A percentile compares a stretch with the other conserved stretches of the same genome.
Conservation (phyloP, 805 yeast species). For the Lipomyces kockii region DNA sequence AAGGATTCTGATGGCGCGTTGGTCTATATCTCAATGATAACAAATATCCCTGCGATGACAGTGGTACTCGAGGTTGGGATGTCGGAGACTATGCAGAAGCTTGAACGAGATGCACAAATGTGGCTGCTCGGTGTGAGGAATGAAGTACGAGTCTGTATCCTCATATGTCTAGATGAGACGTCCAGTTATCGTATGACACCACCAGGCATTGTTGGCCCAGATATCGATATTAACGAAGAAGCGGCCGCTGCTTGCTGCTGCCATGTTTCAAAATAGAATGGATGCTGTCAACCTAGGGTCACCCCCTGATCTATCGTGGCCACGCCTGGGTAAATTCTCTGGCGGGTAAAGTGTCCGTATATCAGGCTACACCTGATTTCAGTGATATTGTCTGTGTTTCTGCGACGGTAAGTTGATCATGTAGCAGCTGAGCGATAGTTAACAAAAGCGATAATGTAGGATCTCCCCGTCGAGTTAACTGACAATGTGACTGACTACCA, state of each 20-base stretch:
- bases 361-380: not conserved
- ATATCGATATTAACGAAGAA: not conserved
- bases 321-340: not conserved
- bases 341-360: not conserved
- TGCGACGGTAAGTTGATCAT: not conserved
- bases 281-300: not conserved
- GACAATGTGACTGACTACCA: not conserved
- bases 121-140: no score
- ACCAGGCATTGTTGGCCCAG: not conserved
- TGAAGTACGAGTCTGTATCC: no score
- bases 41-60: no score
- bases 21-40: no score
- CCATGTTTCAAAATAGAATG: not conserved
- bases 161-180: no score
- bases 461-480: not conserved
- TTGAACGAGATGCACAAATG: no score
- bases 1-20: no score
- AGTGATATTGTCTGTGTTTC: slow-evolving; percentile 4
- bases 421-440: not conserved
- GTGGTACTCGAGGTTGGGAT: no score
- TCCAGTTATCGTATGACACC: not conserved
- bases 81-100: no score
- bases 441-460: not conserved
- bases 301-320: not conserved
- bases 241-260: not conserved